Evolutionary conservation across 345 rosid genomes (phyloP).

Genomic region (Pistacia atlantica): DNA sequence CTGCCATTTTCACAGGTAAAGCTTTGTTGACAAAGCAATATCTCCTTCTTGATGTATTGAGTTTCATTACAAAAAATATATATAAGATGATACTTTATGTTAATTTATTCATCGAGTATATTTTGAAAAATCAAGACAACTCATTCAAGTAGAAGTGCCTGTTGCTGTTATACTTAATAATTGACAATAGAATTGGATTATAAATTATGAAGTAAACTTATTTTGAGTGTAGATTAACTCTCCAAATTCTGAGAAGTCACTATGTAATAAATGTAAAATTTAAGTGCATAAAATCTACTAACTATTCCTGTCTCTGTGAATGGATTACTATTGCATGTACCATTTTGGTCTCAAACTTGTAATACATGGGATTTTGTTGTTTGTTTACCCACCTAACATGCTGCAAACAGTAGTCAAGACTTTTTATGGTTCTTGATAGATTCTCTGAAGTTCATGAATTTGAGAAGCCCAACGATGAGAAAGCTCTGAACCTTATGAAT

Average conservation of each 20-base stretch:
- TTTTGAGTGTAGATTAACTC: not conserved
- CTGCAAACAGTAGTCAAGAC: constrained; percentile 27
- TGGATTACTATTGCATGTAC: not conserved
- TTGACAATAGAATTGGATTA: not conserved
- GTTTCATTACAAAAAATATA: not conserved
- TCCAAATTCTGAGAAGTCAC: not conserved
- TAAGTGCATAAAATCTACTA: not conserved
- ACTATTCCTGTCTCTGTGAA: not conserved
- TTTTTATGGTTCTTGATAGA: constrained; percentile 50
- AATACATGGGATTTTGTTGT: constrained; percentile 4
- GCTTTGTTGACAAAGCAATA: not conserved
- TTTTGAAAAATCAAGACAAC: no score
- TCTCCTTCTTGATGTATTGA: not conserved
- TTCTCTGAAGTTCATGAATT: constrained; percentile 81
- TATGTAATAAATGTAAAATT: not conserved
- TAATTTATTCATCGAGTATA: not conserved
- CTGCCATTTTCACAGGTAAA: constrained; percentile 93
- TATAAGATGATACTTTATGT: not conserved
- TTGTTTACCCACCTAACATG: constrained; percentile 19
- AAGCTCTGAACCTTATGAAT: constrained; percentile 91
- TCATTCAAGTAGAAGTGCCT: not conserved
- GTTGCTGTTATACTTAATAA: not conserved
- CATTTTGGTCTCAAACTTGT: not conserved
- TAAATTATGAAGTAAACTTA: not conserved
- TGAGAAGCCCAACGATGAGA: constrained; percentile 88